Base-by-base conservation (phyloP, 345 rosid genomes). In the Citropsis articulata region DNA sequence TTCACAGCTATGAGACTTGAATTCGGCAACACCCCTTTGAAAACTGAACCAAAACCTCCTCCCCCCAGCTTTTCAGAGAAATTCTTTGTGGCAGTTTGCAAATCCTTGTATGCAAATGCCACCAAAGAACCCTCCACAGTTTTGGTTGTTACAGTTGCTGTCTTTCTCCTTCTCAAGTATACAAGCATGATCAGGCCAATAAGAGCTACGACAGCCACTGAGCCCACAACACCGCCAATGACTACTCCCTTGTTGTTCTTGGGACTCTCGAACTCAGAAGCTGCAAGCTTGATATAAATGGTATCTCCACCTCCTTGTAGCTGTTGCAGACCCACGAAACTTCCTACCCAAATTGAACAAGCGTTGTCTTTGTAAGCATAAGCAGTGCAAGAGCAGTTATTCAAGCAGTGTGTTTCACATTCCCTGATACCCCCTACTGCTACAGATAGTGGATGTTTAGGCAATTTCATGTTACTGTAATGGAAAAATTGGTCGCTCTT, bases 11-110 rank as follows among this genome's bases (percentile, higher is more conserved):
- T 80, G 77, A 76, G 83, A 75, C 83, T 84, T n/a, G 94, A 87
- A 83, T 89, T 95, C 0, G 89, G 85, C 79, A 94, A 78, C 12
- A 71, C 71, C 4, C 98, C 97, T 82, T 89, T 94, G 77, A 94
- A 92, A 61, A 92, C 98, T 55, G 96, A 92, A 71, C 98, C 96
- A 25, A 94, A 94, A 55, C 97, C 94, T 80, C 96, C 97, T 77
- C 92, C 97, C 14, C 94, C 97, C 76, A 91, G 55, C 77, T 87
- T 92, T 56, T 91, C 87, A 0, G 94, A 90, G 88, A 94, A 94
- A 79, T 90, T 94, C 83, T 86, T 94, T 0, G 97, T 91, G 4
- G 94, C 94, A 31, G 13, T 82, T 53, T 90, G 93, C 75, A 94
- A 72, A 75, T 95, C 91, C 83, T 87, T 81, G 77, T 90, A 91